Evolutionary conservation across 306 rosid genomes (phyloP), one percentile per base, ranked within the genome.

Genomic region (Rosa lucieae): DNA sequence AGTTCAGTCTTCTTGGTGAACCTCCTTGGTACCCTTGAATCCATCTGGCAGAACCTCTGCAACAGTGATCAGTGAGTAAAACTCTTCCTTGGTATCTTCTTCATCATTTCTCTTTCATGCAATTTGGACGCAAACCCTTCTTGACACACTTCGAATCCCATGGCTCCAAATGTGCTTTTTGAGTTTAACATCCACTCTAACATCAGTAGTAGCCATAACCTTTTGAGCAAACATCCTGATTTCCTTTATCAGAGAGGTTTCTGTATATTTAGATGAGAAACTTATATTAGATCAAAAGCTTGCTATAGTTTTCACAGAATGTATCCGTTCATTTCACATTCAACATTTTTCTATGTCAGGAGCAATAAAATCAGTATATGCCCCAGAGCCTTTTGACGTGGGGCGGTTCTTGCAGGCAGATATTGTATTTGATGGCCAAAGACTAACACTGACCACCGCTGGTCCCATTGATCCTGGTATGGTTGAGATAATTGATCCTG

Each of bases 311-410:
- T 52, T 26, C 17, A 5, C 8, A 35, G 4, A 37, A 35, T 37
- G 35, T 73, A 12, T 75, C 20, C 43, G 66, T 59, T 43, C 15
- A 58, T 77, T 61, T 75, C 62, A 80, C 55, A 74, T 53, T 73
- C 14, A 63, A 68, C 68, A 77, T 78, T 23, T 83, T 56, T 67
- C 62, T 70, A 76, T 79, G 58, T 47, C 91, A 93, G 98, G 97
- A 78, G 98, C 98, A 74, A 90, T 92, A 73, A 93, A 87, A 83
- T 61, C 90, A 81, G 83, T 90, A 66, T 93, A 90, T 81, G 95
- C 98, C 26, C 98, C 95, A 0, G 98, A 93, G 82, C 98, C 98
- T 73, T 89, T 85, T 72, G 98, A 93, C 18, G 98, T 93, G 74
- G 97, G 98, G 76, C 85, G 88, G 58, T 67, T 82, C 59, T 86